Evolutionary conservation across 2,329 filamentous ascomycete species (phyloP).

Genomic region (Dothistroma pini): DNA sequence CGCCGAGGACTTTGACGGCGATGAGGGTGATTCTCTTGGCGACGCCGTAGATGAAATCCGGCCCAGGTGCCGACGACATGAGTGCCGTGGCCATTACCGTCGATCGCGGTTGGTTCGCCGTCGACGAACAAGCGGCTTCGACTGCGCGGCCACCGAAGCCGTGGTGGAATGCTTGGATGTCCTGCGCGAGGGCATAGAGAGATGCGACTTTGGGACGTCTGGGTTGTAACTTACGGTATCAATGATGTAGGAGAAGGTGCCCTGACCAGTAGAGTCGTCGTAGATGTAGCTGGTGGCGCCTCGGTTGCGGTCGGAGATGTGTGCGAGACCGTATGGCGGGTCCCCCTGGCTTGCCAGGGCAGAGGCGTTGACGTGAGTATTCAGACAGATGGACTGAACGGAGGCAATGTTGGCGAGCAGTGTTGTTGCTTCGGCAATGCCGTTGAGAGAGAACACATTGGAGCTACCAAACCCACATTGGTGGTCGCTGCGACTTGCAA

Average conservation of each 20-base stretch:
- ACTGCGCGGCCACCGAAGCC: slow-evolving; percentile 31
- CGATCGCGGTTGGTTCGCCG: slow-evolving; percentile 28
- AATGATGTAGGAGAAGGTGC: slow-evolving; percentile 27
- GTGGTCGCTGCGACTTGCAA: slow-evolving; percentile 25
- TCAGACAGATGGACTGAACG: slow-evolving; percentile 39
- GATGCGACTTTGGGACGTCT: background rate
- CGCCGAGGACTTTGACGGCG: slow-evolving; percentile 50
- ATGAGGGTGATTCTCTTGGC: slow-evolving; percentile 45
- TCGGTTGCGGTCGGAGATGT: slow-evolving; percentile 36
- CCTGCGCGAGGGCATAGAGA: slow-evolving; percentile 2
- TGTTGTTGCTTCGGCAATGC: slow-evolving; percentile 32
- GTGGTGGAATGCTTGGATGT: slow-evolving; percentile 20
- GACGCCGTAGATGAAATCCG: slow-evolving; percentile 58
- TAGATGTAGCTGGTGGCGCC: slow-evolving; percentile 1
- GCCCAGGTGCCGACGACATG: slow-evolving; percentile 63
- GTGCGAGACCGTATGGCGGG: slow-evolving; percentile 42
- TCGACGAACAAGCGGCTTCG: slow-evolving; percentile 24
- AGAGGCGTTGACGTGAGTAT: slow-evolving; percentile 36
- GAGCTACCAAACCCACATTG: slow-evolving; percentile 39
- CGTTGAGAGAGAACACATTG: slow-evolving; percentile 39
- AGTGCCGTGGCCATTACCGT: slow-evolving; percentile 60
- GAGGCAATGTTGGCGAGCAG: slow-evolving; percentile 28
- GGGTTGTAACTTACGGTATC: slow-evolving; percentile 21
- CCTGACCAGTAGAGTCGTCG: slow-evolving; percentile 37
- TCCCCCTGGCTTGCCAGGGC: slow-evolving; percentile 39